Base-by-base conservation (phyloP, 2,329 filamentous ascomycete genomes). In the Clathrospora elynae region DNA sequence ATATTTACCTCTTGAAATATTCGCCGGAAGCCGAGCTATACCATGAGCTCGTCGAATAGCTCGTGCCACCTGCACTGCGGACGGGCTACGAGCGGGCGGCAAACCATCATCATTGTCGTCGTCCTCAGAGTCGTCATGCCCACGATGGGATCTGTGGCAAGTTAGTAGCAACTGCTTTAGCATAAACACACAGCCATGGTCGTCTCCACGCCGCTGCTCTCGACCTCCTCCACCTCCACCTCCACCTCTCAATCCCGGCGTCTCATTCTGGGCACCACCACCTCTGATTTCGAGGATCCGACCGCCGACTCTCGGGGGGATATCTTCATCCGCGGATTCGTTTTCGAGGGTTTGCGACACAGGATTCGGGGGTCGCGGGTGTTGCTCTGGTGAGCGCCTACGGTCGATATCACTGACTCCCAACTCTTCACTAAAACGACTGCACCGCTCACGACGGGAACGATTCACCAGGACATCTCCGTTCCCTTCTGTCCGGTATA, bases 161-260 rank as follows among this genome's bases (percentile, higher is more conserved):
- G 41, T 45, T 20, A 49, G 36, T 10, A 47, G 26, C 18, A 32
- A 10, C 18, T 43, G 29, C 32, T 41, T 42, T 6, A 43, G 16
- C 10, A 38, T 19, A 6, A 41, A 9, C 9, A 24, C 20, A 9
- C 25, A 37, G 17, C 17, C 3, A n/a, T 18, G 16, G 8, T 12
- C 5, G 16, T 34, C 5, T 4, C 5, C 12, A 9, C 12, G 11
- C 38, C 30, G 22, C 12, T 18, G 12, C 20, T 25, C 28, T 25
- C 22, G 2, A 8, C 22, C 19, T 24, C 18, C 2, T 7, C 20
- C 30, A 2, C 20, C 23, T n/a, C 26, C 25, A 11, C 13, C 34
- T 2, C 53, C 56, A 20, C 56, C 54, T 36, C 54, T 46, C 11
- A 53, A 12, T 23, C 42, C 34, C 10, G 42, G 33, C 9, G 17